A percentile compares a stretch with the other conserved stretches of the same genome.
These are phyloP conservation scores for Hortiboletus flavorubellus DNA, from an alignment of 768 basidiomycete species.

Conservation along the genomic window DNA sequence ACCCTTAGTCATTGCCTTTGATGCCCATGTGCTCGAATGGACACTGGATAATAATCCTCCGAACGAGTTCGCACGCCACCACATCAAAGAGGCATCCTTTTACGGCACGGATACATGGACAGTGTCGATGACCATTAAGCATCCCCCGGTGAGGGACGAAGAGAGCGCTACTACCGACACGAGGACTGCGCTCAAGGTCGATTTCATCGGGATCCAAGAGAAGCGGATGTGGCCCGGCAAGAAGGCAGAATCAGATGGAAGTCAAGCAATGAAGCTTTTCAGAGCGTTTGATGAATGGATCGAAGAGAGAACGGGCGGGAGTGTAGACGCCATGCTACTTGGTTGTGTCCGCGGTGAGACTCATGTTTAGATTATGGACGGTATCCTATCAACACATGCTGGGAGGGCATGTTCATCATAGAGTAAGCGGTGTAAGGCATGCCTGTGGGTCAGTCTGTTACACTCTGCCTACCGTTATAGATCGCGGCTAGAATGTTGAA, in stretches of 20 bases:
- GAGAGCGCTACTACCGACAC: not conserved
- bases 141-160: conserved; percentile 28
- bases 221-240: conserved; percentile 84
- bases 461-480: not conserved
- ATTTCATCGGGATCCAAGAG: conserved; percentile 83
- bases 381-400: not conserved
- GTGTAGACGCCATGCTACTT: conserved; percentile 64
- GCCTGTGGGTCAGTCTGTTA: not conserved
- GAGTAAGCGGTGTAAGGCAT: not conserved
- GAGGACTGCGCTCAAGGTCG: conserved; percentile 44
- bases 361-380: conserved; percentile 31
- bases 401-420: not conserved
- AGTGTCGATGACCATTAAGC: conserved; percentile 67
- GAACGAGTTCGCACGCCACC: conserved; percentile 70
- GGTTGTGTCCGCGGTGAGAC: conserved; percentile 68
- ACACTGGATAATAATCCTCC: conserved; percentile 78
- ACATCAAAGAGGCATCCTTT: conserved; percentile 89
- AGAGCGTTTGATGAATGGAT: conserved; percentile 75
- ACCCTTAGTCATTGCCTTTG: conserved; percentile 74
- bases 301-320: conserved; percentile 55
- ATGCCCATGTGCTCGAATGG: conserved; percentile 87
- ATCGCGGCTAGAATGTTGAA: not conserved
- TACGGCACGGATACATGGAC: conserved; percentile 73
- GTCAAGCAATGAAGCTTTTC: conserved; percentile 69
- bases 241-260: conserved; percentile 43